Evolutionary conservation across 179 eudicot genomes (phyloP).

Genomic region (Beta corolliflora): DNA sequence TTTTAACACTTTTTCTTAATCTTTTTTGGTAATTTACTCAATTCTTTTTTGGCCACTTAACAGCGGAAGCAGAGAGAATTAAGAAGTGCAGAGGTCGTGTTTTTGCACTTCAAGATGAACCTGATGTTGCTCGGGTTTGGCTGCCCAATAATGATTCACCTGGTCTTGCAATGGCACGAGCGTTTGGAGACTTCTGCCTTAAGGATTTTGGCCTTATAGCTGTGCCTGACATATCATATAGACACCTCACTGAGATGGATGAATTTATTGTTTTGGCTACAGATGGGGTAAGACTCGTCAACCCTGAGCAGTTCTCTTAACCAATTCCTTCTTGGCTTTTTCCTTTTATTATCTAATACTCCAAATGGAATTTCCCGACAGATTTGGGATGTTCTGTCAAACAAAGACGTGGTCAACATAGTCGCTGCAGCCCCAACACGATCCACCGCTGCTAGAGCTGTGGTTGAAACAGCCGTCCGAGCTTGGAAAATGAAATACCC

Average conservation of each 20-base stretch:
- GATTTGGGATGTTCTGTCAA: constrained; percentile 94
- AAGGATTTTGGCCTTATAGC: constrained; percentile 86
- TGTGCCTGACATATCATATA: constrained; percentile 71
- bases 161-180: constrained; percentile 96
- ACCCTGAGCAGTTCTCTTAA: background rate
- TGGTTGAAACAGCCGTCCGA: constrained; percentile 78
- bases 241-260: constrained; percentile 68
- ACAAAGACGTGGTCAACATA: constrained; percentile 77
- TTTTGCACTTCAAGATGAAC: constrained; percentile 85
- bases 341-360: background rate
- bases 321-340: background rate
- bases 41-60: constrained; percentile 1
- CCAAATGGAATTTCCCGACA: constrained; percentile 15
- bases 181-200: constrained; percentile 94
- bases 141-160: constrained; percentile 81
- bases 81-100: constrained; percentile 82
- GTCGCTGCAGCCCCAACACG: constrained; percentile 63
- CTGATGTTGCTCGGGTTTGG: constrained; percentile 90
- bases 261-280: constrained; percentile 84
- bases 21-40: background rate
- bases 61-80: constrained; percentile 88
- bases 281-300: constrained; percentile 63
- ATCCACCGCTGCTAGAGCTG: constrained; percentile 57
- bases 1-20: background rate
- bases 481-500: constrained; percentile 80